A percentile compares a stretch with the other conserved stretches of the same genome.
phyloP scores from a whole-genome alignment of 169 alveolate species.

The Pseudocohnilembus persalinus region DNA sequence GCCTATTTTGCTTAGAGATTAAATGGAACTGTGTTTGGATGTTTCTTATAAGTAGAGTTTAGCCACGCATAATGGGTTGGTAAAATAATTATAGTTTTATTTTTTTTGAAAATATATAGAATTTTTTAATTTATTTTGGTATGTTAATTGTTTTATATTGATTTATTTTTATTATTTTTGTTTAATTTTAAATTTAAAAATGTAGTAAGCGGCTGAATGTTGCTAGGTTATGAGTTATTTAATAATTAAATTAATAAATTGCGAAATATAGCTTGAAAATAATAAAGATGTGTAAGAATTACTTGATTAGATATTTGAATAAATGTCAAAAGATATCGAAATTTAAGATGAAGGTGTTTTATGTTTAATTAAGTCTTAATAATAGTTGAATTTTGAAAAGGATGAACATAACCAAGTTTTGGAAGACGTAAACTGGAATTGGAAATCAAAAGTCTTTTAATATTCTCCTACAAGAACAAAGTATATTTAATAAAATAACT shows the following conservation, averaged over 20 bases:
- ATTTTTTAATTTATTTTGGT: too few species aligned
- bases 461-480: conserved; percentile 40
- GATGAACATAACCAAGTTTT: conserved; percentile 14
- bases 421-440: conserved; percentile 51
- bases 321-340: conserved; percentile 6
- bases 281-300: conserved; percentile 14
- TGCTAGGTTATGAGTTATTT: conserved; percentile 40
- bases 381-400: conserved; percentile 12
- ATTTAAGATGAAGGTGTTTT: conserved; percentile 15
- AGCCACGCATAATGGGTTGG: conserved; percentile 48
- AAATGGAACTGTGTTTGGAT: conserved; percentile 15
- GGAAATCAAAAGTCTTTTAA: conserved; percentile 42
- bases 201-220: conserved; percentile 37
- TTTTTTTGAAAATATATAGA: too few species aligned
- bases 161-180: too few species aligned
- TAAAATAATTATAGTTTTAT: too few species aligned
- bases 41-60: conserved; percentile 33
- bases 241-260: conserved; percentile 28
- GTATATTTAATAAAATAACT: not conserved
- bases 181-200: too few species aligned
- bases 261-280: not conserved
- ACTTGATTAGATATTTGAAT: conserved; percentile 3
- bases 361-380: conserved; percentile 6
- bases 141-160: not conserved
- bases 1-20: conserved; percentile 34